phyloP scores from a whole-genome alignment of 495 filamentous ascomycete species.

The Durotheca rogersii region DNA sequence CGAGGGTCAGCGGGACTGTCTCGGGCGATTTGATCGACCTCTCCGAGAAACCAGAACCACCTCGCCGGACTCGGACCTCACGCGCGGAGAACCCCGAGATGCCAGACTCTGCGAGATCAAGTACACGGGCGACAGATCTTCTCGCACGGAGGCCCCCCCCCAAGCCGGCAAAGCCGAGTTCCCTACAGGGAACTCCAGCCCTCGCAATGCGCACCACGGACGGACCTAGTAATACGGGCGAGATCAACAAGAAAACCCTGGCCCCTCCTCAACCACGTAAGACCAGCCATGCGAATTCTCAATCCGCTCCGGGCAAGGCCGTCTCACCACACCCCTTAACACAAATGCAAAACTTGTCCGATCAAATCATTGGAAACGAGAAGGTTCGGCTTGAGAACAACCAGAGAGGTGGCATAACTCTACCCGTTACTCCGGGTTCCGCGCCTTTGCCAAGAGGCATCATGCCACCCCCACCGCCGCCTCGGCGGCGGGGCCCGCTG shows the following conservation, averaged over 20 bases:
- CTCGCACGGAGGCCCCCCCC: constrained; percentile 47
- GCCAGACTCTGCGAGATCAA: constrained; percentile 12
- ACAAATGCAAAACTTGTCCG: constrained; percentile 37
- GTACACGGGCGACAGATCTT: constrained; percentile 45
- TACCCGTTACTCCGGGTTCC: neutral
- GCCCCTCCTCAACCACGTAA: constrained; percentile 29
- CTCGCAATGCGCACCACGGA: constrained; percentile 18
- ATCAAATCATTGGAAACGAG: constrained; percentile 36
- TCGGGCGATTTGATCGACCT: constrained; percentile 66
- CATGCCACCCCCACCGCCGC: constrained; percentile 42
- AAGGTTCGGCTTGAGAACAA: constrained; percentile 26
- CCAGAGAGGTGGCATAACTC: neutral
- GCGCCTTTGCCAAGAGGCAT: constrained; percentile 6
- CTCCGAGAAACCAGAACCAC: constrained; percentile 51
- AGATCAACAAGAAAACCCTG: constrained; percentile 17
- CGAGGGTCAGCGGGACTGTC: constrained; percentile 35
- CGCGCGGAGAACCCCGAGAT: constrained; percentile 10
- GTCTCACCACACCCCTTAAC: constrained; percentile 34
- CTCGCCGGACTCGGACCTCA: constrained; percentile 36
- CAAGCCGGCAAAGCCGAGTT: constrained; percentile 66
- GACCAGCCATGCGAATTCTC: constrained; percentile 14
- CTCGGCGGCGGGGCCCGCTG: constrained; percentile 46
- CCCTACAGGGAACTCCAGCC: constrained; percentile 53
- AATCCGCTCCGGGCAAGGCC: neutral
- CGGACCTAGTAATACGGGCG: constrained; percentile 9